Evolutionary conservation across 2,329 filamentous ascomycete genomes (phyloP).

Genomic region (Chaetomiaceae sp.): DNA sequence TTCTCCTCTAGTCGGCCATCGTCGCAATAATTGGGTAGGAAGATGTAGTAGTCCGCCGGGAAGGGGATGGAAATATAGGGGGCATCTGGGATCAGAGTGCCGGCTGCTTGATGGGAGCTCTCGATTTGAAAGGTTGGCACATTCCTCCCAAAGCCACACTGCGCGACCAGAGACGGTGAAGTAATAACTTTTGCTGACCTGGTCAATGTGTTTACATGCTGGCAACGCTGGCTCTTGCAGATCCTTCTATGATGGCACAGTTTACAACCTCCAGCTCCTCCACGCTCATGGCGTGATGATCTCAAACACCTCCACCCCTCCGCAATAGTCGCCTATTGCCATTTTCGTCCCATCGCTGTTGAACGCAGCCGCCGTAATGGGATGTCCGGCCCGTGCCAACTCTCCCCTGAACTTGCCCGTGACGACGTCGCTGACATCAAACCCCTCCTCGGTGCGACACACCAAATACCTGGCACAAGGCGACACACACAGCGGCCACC

Average conservation of each 20-base stretch:
- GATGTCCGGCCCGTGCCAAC: constrained; percentile 17
- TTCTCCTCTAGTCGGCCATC: too few relatives aligned
- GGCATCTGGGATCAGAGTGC: too few relatives aligned
- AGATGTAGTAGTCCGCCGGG: too few relatives aligned
- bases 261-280: neutral
- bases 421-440: constrained; percentile 38
- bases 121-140: too few relatives aligned
- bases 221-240: too few relatives aligned
- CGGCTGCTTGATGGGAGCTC: too few relatives aligned
- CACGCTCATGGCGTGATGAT: constrained; percentile 12
- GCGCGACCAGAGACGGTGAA: too few relatives aligned
- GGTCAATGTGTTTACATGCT: too few relatives aligned
- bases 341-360: constrained; percentile 30
- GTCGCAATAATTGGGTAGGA: too few relatives aligned
- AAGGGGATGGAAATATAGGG: too few relatives aligned
- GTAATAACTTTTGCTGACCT: too few relatives aligned
- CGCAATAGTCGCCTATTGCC: constrained; percentile 30
- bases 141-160: too few relatives aligned
- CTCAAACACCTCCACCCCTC: constrained; percentile 17
- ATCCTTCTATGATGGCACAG: neutral
- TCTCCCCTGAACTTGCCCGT: constrained; percentile 34
- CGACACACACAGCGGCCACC: constrained; percentile 40
- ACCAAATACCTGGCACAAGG: constrained; percentile 36
- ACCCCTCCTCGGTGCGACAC: constrained; percentile 39
- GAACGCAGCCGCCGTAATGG: constrained; percentile 38